Percentiles rank a stretch among this genome's conserved stretches.
Evolutionary conservation across 2,329 filamentous ascomycete species (phyloP).

Genomic region (Cladophialophora yegresii): DNA sequence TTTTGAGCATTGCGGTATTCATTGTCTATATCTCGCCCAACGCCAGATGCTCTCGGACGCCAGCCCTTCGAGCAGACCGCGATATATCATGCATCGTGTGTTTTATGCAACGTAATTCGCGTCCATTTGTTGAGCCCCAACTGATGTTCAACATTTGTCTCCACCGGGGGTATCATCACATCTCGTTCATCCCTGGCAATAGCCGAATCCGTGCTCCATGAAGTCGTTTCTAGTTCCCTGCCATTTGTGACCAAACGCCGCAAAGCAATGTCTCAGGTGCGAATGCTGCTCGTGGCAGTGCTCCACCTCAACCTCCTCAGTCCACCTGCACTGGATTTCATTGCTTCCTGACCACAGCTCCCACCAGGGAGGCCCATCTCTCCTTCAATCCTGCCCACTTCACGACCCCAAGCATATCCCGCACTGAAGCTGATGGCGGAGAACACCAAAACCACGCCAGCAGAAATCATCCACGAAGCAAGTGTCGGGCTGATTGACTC

Average conservation of each 20-base stretch:
- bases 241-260: constrained; percentile 9
- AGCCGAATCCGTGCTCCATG: not conserved
- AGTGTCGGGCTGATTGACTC: constrained; percentile 58
- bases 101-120: constrained; percentile 4
- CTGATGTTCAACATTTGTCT: constrained; percentile 7
- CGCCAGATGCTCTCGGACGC: not conserved
- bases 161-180: constrained; percentile 12
- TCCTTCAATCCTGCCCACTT: constrained; percentile 58
- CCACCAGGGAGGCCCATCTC: constrained; percentile 40
- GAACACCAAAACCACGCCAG: constrained; percentile 65
- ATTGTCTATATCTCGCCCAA: constrained; percentile 2
- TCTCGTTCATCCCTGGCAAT: constrained; percentile 1
- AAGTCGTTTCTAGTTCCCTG: constrained; percentile 14
- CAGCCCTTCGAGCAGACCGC: not conserved
- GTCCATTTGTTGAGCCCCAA: not conserved
- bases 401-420: constrained; percentile 63
- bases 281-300: constrained; percentile 27
- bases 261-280: constrained; percentile 17
- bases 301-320: constrained; percentile 29
- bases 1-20: not conserved
- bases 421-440: constrained; percentile 66
- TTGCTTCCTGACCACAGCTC: constrained; percentile 50
- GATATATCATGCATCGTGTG: constrained; percentile 12
- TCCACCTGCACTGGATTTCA: constrained; percentile 36
- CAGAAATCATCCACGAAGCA: constrained; percentile 66